Percentiles rank a stretch among this genome's conserved stretches.
Conservation (phyloP, 1,139 yeast genomes). For the Candida tropicalis region DNA sequence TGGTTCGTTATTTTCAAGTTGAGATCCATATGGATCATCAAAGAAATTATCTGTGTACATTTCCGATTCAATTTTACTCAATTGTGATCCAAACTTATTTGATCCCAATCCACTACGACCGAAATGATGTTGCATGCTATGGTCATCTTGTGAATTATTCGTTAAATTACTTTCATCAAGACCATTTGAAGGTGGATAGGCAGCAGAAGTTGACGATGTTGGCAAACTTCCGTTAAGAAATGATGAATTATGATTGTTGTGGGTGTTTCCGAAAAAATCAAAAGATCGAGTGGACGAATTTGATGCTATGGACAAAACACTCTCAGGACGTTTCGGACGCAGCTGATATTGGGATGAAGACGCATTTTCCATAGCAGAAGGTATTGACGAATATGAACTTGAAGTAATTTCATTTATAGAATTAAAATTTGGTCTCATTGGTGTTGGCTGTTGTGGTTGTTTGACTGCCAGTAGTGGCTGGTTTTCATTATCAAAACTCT, state of each 20-base stretch:
- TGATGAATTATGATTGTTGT: slow-evolving; percentile 12
- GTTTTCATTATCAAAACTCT: slow-evolving; percentile 41
- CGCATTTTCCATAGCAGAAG: slow-evolving; percentile 6
- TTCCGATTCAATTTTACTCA: slow-evolving; percentile 19
- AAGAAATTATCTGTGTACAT: slow-evolving; percentile 17
- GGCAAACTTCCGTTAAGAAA: slow-evolving; percentile 26
- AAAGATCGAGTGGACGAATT: slow-evolving; percentile 35
- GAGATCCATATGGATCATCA: slow-evolving; percentile 10
- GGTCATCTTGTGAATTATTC: slow-evolving; percentile 8
- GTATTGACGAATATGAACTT: slow-evolving; percentile 8
- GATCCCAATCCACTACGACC: slow-evolving; percentile 19
- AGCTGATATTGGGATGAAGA: slow-evolving; percentile 22
- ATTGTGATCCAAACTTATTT: slow-evolving; percentile 17
- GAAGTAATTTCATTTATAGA: slow-evolving; percentile 3
- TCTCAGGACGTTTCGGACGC: slow-evolving; percentile 45
- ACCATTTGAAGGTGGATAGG: slow-evolving; percentile 33
- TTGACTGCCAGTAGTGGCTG: slow-evolving; percentile 36
- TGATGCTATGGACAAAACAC: slow-evolving; percentile 44
- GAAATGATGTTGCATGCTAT: slow-evolving; percentile 17
- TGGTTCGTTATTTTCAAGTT: slow-evolving; percentile 1
- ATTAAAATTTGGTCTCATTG: slow-evolving; percentile 10
- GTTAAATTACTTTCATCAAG: slow-evolving; percentile 7
- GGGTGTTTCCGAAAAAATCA: slow-evolving; percentile 15
- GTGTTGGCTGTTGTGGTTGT: slow-evolving; percentile 14
- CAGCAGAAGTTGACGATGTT: slow-evolving; percentile 29